Base-by-base conservation (phyloP, 345 rosid species). In the Sonneratia alba region DNA sequence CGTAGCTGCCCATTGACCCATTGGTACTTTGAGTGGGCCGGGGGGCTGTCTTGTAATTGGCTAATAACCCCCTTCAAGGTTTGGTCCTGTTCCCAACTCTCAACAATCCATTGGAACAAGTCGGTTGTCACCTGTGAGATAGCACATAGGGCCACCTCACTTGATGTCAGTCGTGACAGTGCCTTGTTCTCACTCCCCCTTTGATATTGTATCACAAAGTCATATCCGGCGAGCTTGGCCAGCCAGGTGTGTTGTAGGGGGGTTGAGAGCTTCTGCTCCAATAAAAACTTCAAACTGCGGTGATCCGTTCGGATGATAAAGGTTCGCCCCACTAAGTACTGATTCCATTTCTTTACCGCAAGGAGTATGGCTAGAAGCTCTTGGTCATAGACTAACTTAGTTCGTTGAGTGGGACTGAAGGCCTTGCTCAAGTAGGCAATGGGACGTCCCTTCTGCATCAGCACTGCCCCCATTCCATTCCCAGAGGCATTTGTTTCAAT, bases 251-350 rank as follows among this genome's bases (percentile, higher is more conserved):
- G 59, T n/a, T 69, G 57, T 9, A 45, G 10, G n/a, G 40, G 71
- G 1, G 71, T 69, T 19, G 7, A 19, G 10, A 69, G 13, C 27
- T 34, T 24, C 36, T 69, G 71, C 27, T 47, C 27, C 36, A 69
- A 16, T 12, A 69, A 3, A 32, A 48, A 47, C 49, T 69, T 69
- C 14, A 69, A 36, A 15, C 61, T 47, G 19, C 48, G 14, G 34
- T 69, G 71, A 24, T 69, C 61, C 6, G 61, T 69, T 49, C 38
- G 3, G 34, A 69, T 51, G 18, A 34, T 48, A 55, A 69, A 69
- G 8, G 13, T 12, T 40, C 36, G 59, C 12, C 36, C 40, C 11
- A 11, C 9, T 18, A 69, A 38, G 34, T 69, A 45, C 14, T 42
- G 70, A 12, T 24, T 27, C 70, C 70, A 67, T 10, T 67, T 42